Conservation (phyloP, 352 stramenopile species). For the Phytopythium helicoides region DNA sequence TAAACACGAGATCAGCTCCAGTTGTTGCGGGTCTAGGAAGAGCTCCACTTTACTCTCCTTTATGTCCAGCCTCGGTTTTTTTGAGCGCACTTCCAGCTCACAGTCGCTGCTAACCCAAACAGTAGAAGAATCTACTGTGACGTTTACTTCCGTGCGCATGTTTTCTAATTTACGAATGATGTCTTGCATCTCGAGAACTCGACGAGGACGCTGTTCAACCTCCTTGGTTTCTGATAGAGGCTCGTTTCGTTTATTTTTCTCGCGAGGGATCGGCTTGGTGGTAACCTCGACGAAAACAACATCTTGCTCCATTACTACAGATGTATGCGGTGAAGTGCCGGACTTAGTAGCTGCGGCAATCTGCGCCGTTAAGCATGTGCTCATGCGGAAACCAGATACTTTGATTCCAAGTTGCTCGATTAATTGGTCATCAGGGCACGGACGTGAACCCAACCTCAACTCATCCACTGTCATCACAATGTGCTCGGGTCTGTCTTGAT, state of each 20-base stretch:
- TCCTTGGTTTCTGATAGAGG: not conserved
- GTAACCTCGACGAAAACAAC: slow-evolving; percentile 5
- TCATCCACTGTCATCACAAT: slow-evolving; percentile 47
- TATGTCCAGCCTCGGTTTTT: not conserved
- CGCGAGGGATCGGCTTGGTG: not conserved
- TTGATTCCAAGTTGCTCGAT: slow-evolving; percentile 56
- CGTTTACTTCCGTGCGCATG: slow-evolving; percentile 35
- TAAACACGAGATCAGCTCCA: slow-evolving; percentile 62
- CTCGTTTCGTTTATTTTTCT: not conserved
- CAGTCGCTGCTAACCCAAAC: slow-evolving; percentile 29
- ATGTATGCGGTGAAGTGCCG: not conserved
- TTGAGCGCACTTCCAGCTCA: not conserved
- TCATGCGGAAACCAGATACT: slow-evolving; percentile 31
- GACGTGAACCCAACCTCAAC: slow-evolving; percentile 41
- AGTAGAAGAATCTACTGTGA: slow-evolving; percentile 23
- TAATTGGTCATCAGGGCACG: slow-evolving; percentile 29
- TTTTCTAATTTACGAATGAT: slow-evolving; percentile 55
- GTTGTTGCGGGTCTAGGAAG: slow-evolving; percentile 49
- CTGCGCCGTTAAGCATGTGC: slow-evolving; percentile 26
- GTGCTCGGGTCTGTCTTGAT: slow-evolving; percentile 44
- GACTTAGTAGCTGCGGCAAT: not conserved
- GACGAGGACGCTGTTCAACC: not conserved
- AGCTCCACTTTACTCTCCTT: not conserved
- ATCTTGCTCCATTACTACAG: slow-evolving; percentile 2
- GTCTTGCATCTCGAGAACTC: slow-evolving; percentile 38